Conservation (phyloP, 345 rosid genomes). For the Syzygium aromaticum region DNA sequence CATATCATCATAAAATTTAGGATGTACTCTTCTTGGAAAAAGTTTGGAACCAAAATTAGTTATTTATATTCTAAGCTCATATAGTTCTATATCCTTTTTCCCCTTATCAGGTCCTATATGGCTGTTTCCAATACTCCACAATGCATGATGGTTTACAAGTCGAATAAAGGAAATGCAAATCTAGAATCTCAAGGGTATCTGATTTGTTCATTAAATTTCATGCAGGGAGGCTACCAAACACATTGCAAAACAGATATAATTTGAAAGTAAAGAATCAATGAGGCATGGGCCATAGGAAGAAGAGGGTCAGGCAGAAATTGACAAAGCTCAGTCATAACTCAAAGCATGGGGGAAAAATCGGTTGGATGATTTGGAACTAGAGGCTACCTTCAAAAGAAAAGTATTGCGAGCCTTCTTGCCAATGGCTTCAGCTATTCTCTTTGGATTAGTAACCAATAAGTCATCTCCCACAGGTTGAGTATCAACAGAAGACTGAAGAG, state of each 20-base stretch:
- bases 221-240: not conserved
- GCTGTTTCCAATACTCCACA: not conserved
- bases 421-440: conserved; percentile 89
- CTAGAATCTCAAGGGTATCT: not conserved
- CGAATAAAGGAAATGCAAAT: not conserved
- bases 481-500: conserved; percentile 76
- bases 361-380: not conserved
- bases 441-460: conserved; percentile 93
- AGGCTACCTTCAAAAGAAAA: conserved; percentile 69
- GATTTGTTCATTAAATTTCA: not conserved
- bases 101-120: not conserved
- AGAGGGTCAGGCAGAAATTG: not conserved
- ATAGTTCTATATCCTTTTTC: not conserved
- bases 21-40: not conserved
- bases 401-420: conserved; percentile 86
- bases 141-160: not conserved
- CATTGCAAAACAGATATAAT: not conserved
- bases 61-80: not conserved
- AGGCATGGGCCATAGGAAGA: not conserved
- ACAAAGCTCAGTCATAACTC: not conserved
- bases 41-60: not conserved
- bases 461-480: conserved; percentile 95
- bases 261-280: not conserved
- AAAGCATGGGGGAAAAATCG: not conserved
- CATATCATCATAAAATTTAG: not conserved